Base-by-base conservation (phyloP, 129 eudicot genomes). In the Escallonia rubra region DNA sequence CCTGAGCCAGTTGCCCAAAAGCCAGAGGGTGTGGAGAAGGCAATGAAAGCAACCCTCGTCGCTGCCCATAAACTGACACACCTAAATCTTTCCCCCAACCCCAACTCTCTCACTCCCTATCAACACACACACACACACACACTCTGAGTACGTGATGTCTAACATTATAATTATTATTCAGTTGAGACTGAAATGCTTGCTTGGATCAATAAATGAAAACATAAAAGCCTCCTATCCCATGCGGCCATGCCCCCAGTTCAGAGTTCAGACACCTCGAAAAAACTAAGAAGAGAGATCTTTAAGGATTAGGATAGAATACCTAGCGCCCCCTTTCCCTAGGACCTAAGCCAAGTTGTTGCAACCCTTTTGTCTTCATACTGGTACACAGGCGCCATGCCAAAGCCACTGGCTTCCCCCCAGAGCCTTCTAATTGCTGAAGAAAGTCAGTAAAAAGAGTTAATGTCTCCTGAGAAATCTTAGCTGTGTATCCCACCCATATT, bases 61-160 rank as follows among this genome's bases (percentile, higher is more conserved):
- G 71, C 56, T 41, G 51, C 66, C 66, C 70, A 65, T 64, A 65
- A 64, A 51, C 66, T 73, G 71, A 73, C 65, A 57, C n/a, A n/a
- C n/a, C n/a, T n/a, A n/a, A n/a, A n/a, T n/a, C n/a, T n/a, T n/a
- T n/a, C n/a, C 72, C 38, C 41, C 61, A 5, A n/a, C 39, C 55
- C 8, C 39, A 23, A 5, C 23, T 72, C 73, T 57, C 46, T 65
- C 14, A 41, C 63, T 80, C 46, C 63, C 45, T 47, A 41, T 23
- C 0, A 23, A 23, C 34, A 23, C 34, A 23, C 34, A 23, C 34
- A 0, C 34, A 23, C 34, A 23, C 39, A 23, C 34, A 23, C 34
- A 23, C 39, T 0, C 34, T 23, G 34, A 23, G 34, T 23, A 23
- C 34, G 1, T 0, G 34, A 23, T 23, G 34, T 23, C 34, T 23